Percentiles rank a stretch among this genome's conserved stretches.
These are phyloP conservation scores for Aspergillus neotritici DNA, from an alignment of 2,329 filamentous ascomycete species.

Conservation along the genomic window DNA sequence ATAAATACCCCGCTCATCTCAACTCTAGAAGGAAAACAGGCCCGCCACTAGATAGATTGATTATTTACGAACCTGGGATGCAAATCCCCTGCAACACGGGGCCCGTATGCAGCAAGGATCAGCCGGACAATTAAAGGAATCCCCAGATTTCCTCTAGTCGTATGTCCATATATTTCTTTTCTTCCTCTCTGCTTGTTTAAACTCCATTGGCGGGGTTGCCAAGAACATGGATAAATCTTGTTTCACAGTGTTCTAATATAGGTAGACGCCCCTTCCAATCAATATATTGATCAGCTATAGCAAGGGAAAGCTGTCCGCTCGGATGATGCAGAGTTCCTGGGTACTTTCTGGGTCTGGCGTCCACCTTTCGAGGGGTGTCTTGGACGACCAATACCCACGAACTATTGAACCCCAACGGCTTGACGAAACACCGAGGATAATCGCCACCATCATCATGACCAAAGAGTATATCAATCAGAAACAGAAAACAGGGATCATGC, in stretches of 20 bases:
- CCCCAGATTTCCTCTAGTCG: slow-evolving; percentile 10
- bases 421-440: no score
- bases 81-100: slow-evolving; percentile 20
- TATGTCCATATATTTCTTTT: neutral
- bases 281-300: slow-evolving; percentile 11
- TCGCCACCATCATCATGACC: no score
- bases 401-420: no score
- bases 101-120: slow-evolving; percentile 23
- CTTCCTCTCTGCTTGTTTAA: slow-evolving; percentile 8
- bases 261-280: neutral
- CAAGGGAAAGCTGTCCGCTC: neutral
- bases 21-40: no score
- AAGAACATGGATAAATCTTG: slow-evolving; percentile 3
- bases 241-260: neutral
- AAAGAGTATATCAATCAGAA: no score
- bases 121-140: slow-evolving; percentile 14
- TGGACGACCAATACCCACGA: no score
- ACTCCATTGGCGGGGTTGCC: slow-evolving; percentile 8
- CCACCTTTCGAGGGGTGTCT: no score
- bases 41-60: neutral
- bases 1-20: no score
- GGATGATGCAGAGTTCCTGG: no score
- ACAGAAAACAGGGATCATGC: no score
- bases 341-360: no score
- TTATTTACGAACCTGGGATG: neutral